A percentile compares a stretch with the other conserved stretches of the same genome.
phyloP scores from a whole-genome alignment of 306 rosid species.

The Glycine latifolia region DNA sequence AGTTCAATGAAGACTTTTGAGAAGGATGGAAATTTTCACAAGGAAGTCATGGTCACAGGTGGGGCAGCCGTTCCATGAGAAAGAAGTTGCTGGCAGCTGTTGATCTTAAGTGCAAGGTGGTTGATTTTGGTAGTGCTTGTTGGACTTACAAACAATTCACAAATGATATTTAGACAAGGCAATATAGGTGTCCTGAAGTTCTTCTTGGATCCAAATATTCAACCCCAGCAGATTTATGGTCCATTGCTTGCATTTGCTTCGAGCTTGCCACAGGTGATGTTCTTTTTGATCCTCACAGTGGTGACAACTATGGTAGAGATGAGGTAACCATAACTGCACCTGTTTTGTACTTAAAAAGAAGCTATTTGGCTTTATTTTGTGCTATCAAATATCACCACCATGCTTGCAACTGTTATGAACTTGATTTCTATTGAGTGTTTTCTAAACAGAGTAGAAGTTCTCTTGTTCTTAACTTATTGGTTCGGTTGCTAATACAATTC shows the following conservation, averaged over 20 bases:
- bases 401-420: conserved; percentile 13
- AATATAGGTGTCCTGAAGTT: conserved; percentile 93
- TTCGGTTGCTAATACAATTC: too few species aligned
- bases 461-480: neutral
- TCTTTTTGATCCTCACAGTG: conserved; percentile 88
- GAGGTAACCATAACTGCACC: conserved; percentile 58
- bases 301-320: conserved; percentile 85
- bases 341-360: neutral
- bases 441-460: conserved; percentile 7
- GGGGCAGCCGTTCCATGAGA: conserved; percentile 61
- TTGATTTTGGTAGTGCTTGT: conserved; percentile 93
- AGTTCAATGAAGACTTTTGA: conserved; percentile 3
- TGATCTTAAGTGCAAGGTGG: conserved; percentile 86
- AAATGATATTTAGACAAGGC: conserved; percentile 88
- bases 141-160: conserved; percentile 95
- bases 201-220: conserved; percentile 90
- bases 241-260: conserved; percentile 88
- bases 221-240: conserved; percentile 87
- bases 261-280: conserved; percentile 91
- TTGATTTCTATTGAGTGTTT: conserved; percentile 10
- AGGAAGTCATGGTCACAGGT: conserved; percentile 52
- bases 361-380: conserved; percentile 9
- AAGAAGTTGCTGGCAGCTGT: conserved; percentile 68
- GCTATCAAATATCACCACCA: conserved; percentile 9
- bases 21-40: conserved; percentile 11